Percentiles rank a stretch among this genome's conserved stretches.
Conservation (phyloP, 306 rosid species). For the Fragaria ananassa region DNA sequence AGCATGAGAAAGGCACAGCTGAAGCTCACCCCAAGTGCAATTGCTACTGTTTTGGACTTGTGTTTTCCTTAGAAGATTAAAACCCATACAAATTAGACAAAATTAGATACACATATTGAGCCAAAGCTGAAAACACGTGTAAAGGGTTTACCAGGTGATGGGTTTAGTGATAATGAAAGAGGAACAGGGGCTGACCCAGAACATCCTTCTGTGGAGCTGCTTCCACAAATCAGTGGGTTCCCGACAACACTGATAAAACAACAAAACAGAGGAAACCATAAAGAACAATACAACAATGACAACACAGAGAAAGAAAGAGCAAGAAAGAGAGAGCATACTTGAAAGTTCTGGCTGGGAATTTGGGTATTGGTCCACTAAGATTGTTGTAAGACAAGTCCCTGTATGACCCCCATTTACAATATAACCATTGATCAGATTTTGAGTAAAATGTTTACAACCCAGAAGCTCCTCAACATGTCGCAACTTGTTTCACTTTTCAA, state of each 20-base stretch:
- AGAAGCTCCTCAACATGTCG: slow-evolving; percentile 18
- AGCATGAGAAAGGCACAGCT: slow-evolving; percentile 54
- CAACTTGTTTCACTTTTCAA: slow-evolving; percentile 27
- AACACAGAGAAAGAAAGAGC: background rate
- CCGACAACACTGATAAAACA: slow-evolving; percentile 62
- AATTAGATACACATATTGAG: background rate
- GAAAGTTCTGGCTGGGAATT: slow-evolving; percentile 84
- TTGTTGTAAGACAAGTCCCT: slow-evolving; percentile 98
- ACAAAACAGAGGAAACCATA: slow-evolving; percentile 20
- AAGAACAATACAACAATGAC: slow-evolving; percentile 13
- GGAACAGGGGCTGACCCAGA: slow-evolving; percentile 63
- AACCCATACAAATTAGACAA: background rate
- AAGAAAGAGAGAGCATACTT: slow-evolving; percentile 38
- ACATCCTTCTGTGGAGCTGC: slow-evolving; percentile 68
- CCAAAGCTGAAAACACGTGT: background rate
- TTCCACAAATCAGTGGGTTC: slow-evolving; percentile 80
- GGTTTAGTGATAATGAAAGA: slow-evolving; percentile 50
- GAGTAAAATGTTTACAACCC: slow-evolving; percentile 9
- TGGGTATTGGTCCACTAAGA: slow-evolving; percentile 93
- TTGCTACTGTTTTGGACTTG: slow-evolving; percentile 59
- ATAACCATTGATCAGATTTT: slow-evolving; percentile 31
- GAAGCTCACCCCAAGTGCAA: slow-evolving; percentile 80
- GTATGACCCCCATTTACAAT: slow-evolving; percentile 32
- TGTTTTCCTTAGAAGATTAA: slow-evolving; percentile 44
- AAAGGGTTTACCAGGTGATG: slow-evolving; percentile 50